These are phyloP conservation scores for Beauveria bassiana DNA, from an alignment of 2,329 filamentous ascomycete genomes.

Conservation along the genomic window DNA sequence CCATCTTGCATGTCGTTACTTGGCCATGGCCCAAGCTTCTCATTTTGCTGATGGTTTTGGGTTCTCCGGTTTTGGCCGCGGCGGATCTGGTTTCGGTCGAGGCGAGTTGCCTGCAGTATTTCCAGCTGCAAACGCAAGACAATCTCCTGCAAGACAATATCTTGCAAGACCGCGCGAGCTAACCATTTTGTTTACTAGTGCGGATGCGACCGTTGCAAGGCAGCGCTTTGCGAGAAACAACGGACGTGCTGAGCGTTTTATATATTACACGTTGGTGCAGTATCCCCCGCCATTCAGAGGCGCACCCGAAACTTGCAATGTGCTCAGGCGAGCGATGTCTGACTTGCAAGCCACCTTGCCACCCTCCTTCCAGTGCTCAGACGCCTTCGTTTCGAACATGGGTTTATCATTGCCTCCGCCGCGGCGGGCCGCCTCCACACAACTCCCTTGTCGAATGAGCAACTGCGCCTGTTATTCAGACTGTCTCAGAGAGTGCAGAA, in stretches of 20 bases:
- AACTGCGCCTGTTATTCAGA: not conserved
- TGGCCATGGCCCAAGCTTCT: not conserved
- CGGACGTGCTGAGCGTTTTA: not conserved
- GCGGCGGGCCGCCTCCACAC: conserved; percentile 7
- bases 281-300: not conserved
- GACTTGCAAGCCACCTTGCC: not conserved
- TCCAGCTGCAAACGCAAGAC: not conserved
- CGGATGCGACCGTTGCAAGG: not conserved
- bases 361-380: not conserved
- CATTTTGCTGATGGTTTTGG: not conserved
- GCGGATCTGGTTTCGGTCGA: conserved; percentile 5
- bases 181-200: not conserved
- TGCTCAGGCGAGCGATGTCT: not conserved
- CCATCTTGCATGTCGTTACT: not conserved
- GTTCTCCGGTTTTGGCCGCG: not conserved
- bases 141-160: not conserved
- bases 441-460: not conserved
- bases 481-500: not conserved
- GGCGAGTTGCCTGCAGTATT: not conserved
- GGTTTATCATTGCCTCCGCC: not conserved
- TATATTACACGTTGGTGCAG: not conserved
- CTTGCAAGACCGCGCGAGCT: not conserved
- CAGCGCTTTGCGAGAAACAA: not conserved
- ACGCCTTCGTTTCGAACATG: conserved; percentile 6
- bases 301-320: not conserved